Evolutionary conservation across 2,329 filamentous ascomycete species (phyloP), one percentile per base, ranked within the genome.

Genomic region (Penicillium frequentans): DNA sequence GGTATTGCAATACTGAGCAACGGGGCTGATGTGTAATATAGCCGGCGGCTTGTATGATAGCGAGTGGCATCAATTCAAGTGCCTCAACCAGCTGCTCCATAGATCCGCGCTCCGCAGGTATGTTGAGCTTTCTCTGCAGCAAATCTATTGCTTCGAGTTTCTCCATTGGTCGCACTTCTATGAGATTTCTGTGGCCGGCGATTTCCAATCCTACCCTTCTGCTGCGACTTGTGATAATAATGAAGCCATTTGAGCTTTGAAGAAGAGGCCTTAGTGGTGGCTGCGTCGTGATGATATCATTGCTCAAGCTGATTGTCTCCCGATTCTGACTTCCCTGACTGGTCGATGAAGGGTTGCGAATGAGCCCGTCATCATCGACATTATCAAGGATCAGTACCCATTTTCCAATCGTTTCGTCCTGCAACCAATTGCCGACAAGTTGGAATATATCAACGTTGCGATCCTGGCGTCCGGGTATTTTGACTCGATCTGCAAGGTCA

Each of bases 91-190:
- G 29, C 24, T 70, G 66, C 69, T 0, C 70, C 69, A 48, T 73
- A 63, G 0, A 54, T 26, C 26, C 19, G 43, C 4, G 13, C 14
- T 44, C 44, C 59, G 42, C 24, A 39, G 43, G 5, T 55, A 11
- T 49, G 16, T 52, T 52, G 9, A 71, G 64, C 57, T 70, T 71
- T 19, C 70, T 60, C 21, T 60, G 54, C 14, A 76, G 60, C 16
- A 77, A 70, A 11, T 31, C 50, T 10, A 62, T 6, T 5, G 66
- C 64, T 11, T 63, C 52, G 24, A 68, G 65, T 31, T 74, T 56
- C 24, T n/a, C 45, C 65, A 70, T 70, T 16, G 64, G 64, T 46
- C 56, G 23, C 8, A 69, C 45, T 2, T 52, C 23, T 13, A 68
- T 55, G 14, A 70, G 35, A 43, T 63, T 48, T 8, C 23, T 46